Evolutionary conservation across 495 filamentous ascomycete species (phyloP).

Genomic region (Neurospora tetrasperma): DNA sequence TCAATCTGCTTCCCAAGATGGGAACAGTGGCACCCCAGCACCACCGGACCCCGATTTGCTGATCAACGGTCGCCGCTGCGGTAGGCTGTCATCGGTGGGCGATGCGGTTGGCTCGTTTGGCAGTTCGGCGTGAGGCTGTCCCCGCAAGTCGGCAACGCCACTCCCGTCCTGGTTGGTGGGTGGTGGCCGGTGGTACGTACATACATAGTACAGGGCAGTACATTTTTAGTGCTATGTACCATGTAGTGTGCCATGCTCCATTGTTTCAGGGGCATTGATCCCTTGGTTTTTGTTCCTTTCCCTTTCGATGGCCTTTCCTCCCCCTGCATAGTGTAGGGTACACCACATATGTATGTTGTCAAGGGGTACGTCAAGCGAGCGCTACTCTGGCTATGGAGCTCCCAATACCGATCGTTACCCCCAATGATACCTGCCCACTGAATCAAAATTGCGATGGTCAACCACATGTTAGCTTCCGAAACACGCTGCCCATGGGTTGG

Average conservation of each 20-base stretch:
- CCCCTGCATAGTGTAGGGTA: neutral
- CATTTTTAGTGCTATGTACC: no score
- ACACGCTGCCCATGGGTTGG: neutral
- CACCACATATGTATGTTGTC: no score
- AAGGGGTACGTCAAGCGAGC: no score
- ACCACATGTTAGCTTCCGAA: neutral
- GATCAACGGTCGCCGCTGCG: neutral
- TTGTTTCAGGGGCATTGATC: slow-evolving; percentile 2
- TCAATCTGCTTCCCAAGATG: neutral
- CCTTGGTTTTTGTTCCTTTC: neutral
- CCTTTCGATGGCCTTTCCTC: neutral
- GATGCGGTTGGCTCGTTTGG: slow-evolving; percentile 4
- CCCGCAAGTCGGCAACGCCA: neutral
- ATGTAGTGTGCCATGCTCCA: no score
- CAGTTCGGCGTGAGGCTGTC: neutral
- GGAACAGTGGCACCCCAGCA: neutral
- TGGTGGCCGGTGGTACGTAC: no score
- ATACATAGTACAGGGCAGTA: no score
- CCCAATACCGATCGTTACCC: no score
- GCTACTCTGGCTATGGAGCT: no score
- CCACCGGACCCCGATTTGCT: neutral
- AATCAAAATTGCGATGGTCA: neutral
- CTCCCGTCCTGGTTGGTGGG: neutral
- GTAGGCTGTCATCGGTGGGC: neutral
- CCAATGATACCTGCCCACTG: neutral